Conservation (phyloP, 2,329 filamentous ascomycete genomes). For the Madurella fahalii region DNA sequence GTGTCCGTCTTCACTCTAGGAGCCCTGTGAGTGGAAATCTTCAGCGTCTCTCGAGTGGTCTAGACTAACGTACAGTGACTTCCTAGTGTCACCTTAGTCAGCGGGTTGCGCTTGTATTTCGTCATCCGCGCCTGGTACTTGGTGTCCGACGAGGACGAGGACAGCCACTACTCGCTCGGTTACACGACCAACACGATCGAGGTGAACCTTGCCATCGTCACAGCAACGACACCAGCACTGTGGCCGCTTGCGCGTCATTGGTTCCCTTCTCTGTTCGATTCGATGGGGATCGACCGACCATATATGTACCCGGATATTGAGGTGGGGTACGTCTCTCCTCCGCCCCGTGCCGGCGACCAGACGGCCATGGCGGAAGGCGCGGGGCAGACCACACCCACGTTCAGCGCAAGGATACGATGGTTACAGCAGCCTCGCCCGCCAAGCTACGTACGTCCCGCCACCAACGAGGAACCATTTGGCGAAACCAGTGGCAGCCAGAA, state of each 20-base stretch:
- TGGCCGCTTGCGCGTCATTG: constrained; percentile 33
- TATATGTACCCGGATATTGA: constrained; percentile 22
- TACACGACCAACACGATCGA: constrained; percentile 34
- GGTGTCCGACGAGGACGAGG: constrained; percentile 16
- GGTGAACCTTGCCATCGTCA: constrained; percentile 37
- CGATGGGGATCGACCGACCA: constrained; percentile 21
- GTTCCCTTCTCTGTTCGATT: constrained; percentile 34
- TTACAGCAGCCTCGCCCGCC: constrained; percentile 8
- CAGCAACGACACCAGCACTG: constrained; percentile 34
- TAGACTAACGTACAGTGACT: not conserved
- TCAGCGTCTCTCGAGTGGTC: not conserved
- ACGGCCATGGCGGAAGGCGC: not conserved
- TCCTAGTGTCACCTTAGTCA: constrained; percentile 32
- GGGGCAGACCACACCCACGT: not conserved
- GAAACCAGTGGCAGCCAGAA: not conserved
- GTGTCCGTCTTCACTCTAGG: constrained; percentile 40
- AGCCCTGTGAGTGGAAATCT: constrained; percentile 30
- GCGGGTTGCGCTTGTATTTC: constrained; percentile 32
- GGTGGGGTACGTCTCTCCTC: constrained; percentile 7
- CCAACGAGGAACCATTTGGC: not conserved
- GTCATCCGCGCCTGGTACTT: constrained; percentile 27
- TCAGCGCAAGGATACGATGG: constrained; percentile 2
- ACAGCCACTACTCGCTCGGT: constrained; percentile 30
- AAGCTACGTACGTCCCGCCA: not conserved
- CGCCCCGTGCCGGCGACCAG: not conserved